A percentile compares a stretch with the other conserved stretches of the same genome.
Conservation (phyloP, 495 filamentous ascomycete genomes). For the Penicillium canariense region DNA sequence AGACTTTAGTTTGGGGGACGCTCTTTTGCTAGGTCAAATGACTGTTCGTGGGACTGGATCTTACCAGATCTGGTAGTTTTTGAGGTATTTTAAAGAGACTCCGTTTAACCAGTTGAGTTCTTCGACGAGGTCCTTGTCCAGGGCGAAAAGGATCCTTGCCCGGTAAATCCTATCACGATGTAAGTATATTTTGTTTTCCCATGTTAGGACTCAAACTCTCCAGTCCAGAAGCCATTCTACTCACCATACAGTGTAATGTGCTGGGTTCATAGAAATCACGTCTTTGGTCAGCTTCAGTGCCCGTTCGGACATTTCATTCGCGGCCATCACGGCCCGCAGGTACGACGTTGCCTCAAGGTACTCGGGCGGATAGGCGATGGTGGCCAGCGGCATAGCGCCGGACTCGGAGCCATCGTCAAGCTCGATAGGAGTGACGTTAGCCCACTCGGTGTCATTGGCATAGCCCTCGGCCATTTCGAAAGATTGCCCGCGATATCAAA, state of each 20-base stretch:
- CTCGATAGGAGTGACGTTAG: constrained; percentile 77
- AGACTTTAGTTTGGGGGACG: constrained; percentile 8
- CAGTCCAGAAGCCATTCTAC: constrained; percentile 3
- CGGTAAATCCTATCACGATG: constrained; percentile 68
- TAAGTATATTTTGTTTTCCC: constrained; percentile 1
- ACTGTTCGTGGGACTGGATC: background rate
- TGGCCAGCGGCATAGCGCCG: constrained; percentile 68
- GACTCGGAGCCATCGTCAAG: constrained; percentile 68
- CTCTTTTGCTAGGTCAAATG: no score
- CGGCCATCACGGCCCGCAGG: constrained; percentile 88
- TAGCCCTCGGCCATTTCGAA: constrained; percentile 49
- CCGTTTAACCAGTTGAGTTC: constrained; percentile 85
- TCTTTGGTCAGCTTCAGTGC: constrained; percentile 81
- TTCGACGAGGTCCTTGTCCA: constrained; percentile 62
- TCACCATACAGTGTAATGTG: constrained; percentile 96
- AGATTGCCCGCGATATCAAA: constrained; percentile 1
- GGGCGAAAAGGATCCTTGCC: constrained; percentile 66
- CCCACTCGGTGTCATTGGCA: constrained; percentile 71
- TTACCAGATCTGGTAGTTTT: constrained; percentile 98
- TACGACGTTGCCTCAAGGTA: constrained; percentile 89
- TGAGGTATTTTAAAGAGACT: constrained; percentile 76
- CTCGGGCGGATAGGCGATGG: constrained; percentile 81
- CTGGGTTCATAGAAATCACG: constrained; percentile 88
- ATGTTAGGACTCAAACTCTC: background rate
- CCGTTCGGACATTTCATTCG: constrained; percentile 76